Evolutionary conservation across 352 stramenopile species (phyloP).

Genomic region (Phytophthora brassicae): DNA sequence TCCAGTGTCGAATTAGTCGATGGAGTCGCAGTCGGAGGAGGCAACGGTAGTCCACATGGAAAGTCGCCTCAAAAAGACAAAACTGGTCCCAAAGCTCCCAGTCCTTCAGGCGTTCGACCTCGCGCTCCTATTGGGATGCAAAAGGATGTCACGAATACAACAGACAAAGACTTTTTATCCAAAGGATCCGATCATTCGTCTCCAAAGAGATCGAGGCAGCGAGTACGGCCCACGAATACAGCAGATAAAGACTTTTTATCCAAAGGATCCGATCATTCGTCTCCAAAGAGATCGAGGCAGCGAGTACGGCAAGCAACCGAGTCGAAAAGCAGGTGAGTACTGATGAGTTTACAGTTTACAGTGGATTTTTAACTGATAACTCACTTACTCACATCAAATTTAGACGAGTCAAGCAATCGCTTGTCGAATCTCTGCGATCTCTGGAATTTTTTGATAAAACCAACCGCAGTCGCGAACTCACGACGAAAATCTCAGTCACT

Average conservation of each 20-base stretch:
- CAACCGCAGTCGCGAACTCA: slow-evolving; percentile 67
- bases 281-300: slow-evolving; percentile 50
- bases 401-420: slow-evolving; percentile 64
- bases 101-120: slow-evolving; percentile 44
- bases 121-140: slow-evolving; percentile 59
- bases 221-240: not conserved
- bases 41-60: not conserved
- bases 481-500: slow-evolving; percentile 60
- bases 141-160: slow-evolving; percentile 33
- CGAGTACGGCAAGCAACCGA: slow-evolving; percentile 29
- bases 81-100: slow-evolving; percentile 22
- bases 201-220: slow-evolving; percentile 53
- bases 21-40: not conserved
- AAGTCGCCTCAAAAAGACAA: slow-evolving; percentile 27
- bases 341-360: not conserved
- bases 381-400: not conserved
- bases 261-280: slow-evolving; percentile 36
- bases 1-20: slow-evolving; percentile 61
- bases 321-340: slow-evolving; percentile 40
- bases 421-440: slow-evolving; percentile 67
- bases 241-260: slow-evolving; percentile 47
- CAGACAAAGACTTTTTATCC: slow-evolving; percentile 47
- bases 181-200: slow-evolving; percentile 38
- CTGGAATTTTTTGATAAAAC: slow-evolving; percentile 79
- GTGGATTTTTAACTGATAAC: not conserved